Base-by-base conservation (phyloP, 1,284 basidiomycete species). In the Boletus sp. region DNA sequence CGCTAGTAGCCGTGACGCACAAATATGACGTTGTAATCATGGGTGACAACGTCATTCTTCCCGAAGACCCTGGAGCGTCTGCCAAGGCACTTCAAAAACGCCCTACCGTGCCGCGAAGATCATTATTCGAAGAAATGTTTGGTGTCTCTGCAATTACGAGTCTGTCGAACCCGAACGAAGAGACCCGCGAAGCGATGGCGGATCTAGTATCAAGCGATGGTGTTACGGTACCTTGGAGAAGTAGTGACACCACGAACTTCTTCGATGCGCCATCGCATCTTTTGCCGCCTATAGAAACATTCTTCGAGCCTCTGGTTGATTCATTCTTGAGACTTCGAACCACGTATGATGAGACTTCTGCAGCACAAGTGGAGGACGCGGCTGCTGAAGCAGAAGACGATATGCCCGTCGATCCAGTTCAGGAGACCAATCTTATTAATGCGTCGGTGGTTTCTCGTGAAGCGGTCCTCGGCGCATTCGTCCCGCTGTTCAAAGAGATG, bases 51-150 rank as follows among this genome's bases (percentile, higher is more conserved):
- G 63, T 74, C 13, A 57, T 64, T 36, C 55, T 68, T 12, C 57
- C 67, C 2, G 68, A 72, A 43, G 73, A 74, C 14, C 71, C 75
- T 30, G 74, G 72, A 13, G 58, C 69, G 1, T 63, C 65, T 13
- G 69, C 77, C 6, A 74, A 66, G 48, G 71, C 68, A n/a, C 72
- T 88, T 38, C 57, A 62, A 17, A 58, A 64, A 9, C 57, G 62
- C 10, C 57, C 67, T 25, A 48, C 59, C 4, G 57, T 51, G 9
- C 62, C 68, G 39, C 79, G 70, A 50, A 74, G 76, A 52, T 85
- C 87, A 13, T 67, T 94, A 6, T 90, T 93, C 67, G 84, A 90
- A 59, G 90, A 93, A 59, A 85, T 93, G 51, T 93, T 93, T 59
- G 91, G 90, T 40, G 72, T 75, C 48, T 78, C 84, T 33, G 80